A percentile compares a stretch with the other conserved stretches of the same genome.
phyloP scores from a whole-genome alignment of 257 asterid species.

The Solanum habrochaites region DNA sequence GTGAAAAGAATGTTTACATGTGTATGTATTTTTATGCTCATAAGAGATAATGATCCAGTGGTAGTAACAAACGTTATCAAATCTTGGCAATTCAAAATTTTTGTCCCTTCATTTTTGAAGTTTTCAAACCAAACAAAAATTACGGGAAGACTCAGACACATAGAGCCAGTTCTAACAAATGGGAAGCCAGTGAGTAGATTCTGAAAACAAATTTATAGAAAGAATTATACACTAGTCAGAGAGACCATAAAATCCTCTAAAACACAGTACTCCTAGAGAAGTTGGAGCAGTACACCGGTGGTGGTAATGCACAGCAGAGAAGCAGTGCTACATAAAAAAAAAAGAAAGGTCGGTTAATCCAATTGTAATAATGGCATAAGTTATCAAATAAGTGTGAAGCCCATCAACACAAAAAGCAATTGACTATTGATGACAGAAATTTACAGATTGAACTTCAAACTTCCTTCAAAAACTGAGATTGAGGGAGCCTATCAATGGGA shows the following conservation, averaged over 20 bases:
- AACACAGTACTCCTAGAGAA: constrained; percentile 93
- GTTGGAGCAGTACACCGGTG: constrained; percentile 92
- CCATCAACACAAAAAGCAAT: neutral
- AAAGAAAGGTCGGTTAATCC: constrained; percentile 1
- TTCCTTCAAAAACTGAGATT: constrained; percentile 28
- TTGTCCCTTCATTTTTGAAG: neutral
- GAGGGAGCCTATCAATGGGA: constrained; percentile 94
- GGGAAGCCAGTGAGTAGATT: neutral
- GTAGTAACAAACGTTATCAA: neutral
- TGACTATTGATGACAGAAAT: neutral
- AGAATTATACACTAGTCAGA: constrained; percentile 59
- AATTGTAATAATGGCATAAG: neutral
- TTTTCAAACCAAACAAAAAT: neutral
- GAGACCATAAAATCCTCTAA: constrained; percentile 97
- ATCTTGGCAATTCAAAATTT: neutral
- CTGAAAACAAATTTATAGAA: neutral
- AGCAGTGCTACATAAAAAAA: constrained; percentile 59
- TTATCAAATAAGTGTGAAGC: neutral
- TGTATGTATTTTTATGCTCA: neutral
- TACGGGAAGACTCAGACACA: neutral
- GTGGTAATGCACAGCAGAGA: constrained; percentile 82
- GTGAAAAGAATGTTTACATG: neutral
- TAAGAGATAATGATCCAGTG: neutral
- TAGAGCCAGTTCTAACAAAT: neutral
- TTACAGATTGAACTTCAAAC: neutral